These are phyloP conservation scores for Fibroporia radiculosa DNA, from an alignment of 768 basidiomycete genomes.

Conservation along the genomic window DNA sequence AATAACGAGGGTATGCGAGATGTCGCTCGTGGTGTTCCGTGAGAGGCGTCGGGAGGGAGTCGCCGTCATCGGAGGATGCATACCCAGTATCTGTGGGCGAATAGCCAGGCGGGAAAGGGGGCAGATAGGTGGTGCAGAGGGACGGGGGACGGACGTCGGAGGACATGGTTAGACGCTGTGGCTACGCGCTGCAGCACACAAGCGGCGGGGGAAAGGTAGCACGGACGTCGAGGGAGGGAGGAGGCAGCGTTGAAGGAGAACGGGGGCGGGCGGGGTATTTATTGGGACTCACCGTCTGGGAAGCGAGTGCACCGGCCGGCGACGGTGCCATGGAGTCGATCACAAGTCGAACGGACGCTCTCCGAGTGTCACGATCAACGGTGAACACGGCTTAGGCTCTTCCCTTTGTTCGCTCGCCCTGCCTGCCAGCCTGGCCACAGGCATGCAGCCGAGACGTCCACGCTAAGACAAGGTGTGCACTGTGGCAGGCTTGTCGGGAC, in stretches of 20 bases:
- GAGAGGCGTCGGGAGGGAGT: slow-evolving; percentile 34
- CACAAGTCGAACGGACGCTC: background rate
- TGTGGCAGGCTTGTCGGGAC: too few species aligned
- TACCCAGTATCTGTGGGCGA: slow-evolving; percentile 25
- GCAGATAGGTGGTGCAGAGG: slow-evolving; percentile 10
- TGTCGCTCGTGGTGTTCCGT: slow-evolving; percentile 24
- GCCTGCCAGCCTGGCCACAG: too few species aligned
- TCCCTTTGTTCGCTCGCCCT: too few species aligned
- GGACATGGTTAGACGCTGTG: background rate
- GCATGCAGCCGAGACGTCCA: too few species aligned
- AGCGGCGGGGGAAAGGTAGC: slow-evolving; percentile 8
- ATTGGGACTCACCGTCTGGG: slow-evolving; percentile 5
- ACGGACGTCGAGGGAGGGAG: slow-evolving; percentile 10
- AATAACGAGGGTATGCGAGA: slow-evolving; percentile 17
- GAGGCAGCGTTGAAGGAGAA: background rate
- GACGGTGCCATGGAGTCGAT: slow-evolving; percentile 5
- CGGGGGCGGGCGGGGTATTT: slow-evolving; percentile 9
- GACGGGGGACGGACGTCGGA: background rate
- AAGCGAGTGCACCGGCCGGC: background rate
- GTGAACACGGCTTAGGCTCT: too few species aligned
- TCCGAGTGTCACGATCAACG: background rate
- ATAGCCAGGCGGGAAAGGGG: slow-evolving; percentile 28
- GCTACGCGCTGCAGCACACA: background rate
- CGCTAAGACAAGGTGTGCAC: too few species aligned
- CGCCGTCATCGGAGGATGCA: slow-evolving; percentile 33